Evolutionary conservation across 192 early-diverging fungal species (phyloP), one percentile per base, ranked within the genome.

Genomic region (Coemansia sp.): DNA sequence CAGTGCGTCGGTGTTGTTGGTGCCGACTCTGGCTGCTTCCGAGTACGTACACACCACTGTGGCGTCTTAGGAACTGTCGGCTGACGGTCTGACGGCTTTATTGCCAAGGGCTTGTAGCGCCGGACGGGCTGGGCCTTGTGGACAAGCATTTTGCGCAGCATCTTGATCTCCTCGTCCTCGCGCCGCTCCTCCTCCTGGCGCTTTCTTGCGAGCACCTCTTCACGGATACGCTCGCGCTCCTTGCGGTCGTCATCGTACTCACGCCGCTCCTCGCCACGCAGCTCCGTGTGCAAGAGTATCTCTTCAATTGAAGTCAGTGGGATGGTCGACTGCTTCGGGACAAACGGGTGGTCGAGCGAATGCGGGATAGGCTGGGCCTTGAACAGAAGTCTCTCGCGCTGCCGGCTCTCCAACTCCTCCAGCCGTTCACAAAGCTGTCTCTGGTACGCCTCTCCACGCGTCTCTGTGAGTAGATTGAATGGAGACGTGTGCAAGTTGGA

Each of bases 121-220:
- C 80, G 68, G 37, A 87, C 59, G 19, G 89, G 89, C 62, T 88
- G 83, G 13, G 89, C 85, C 34, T 82, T 80, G 70, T 87, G 87
- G 19, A 83, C 81, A 17, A 76, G 74, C 23, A 73, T 31, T 50
- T 82, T 67, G 41, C 89, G 84, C 48, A 87, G 62, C 8, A 64
- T 61, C 55, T 75, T 67, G 65, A 88, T 79, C 63, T 87, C 81
- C 55, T 83, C 76, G 44, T 78, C 65, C 56, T 88, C 85, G 28
- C 80, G 69, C 53, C 75, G 63, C 72, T 86, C 81, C 61, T 84
- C 67, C 58, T 69, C 65, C 59, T 70, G 64, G 11, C 58, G 58
- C 69, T 85, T 81, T 61, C 83, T 75, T 56, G 75, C 67, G 11
- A 80, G 59, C 57, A 82, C 80, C 33, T 86, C 82, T 47, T 87